A percentile compares a stretch with the other conserved stretches of the same genome.
Evolutionary conservation across 106 monocot genomes (phyloP).

Genomic region (Dioscorea dumetorum): DNA sequence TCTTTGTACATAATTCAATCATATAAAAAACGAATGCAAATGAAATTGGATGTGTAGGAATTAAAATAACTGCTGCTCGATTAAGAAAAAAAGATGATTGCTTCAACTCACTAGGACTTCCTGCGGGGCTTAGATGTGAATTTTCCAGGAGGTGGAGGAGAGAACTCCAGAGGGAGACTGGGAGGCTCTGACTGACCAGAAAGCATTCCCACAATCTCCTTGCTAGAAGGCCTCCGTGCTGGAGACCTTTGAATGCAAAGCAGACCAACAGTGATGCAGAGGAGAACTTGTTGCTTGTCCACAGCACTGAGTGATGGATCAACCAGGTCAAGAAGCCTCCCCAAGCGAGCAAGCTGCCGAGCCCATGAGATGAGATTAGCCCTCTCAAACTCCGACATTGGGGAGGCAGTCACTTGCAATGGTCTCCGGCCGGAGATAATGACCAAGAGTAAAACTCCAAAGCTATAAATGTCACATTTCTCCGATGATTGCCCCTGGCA

Average conservation of each 20-base stretch:
- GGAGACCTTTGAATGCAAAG: conserved; percentile 87
- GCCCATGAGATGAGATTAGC: conserved; percentile 97
- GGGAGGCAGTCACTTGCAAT: conserved; percentile 74
- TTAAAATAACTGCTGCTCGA: not conserved
- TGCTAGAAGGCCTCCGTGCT: conserved; percentile 45
- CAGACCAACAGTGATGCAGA: conserved; percentile 79
- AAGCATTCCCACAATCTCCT: conserved; percentile 75
- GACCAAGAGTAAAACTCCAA: conserved; percentile 83
- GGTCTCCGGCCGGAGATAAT: conserved; percentile 87
- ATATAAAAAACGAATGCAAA: not conserved
- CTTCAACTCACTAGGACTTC: conserved; percentile 48
- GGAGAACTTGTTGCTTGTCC: conserved; percentile 68
- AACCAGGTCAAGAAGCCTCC: conserved; percentile 69
- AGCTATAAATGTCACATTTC: conserved; percentile 96
- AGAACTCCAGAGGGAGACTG: conserved; percentile 78
- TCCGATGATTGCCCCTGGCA: conserved; percentile 59
- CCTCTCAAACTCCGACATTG: conserved; percentile 87
- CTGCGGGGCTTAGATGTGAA: conserved; percentile 53
- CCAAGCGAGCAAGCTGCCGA: conserved; percentile 57
- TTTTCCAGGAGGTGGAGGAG: conserved; percentile 73
- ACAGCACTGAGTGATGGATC: conserved; percentile 46
- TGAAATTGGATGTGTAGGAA: not conserved
- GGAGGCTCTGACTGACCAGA: conserved; percentile 71
- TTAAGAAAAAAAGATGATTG: not conserved
- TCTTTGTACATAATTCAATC: not conserved